Evolutionary conservation across 108 stramenopile species (phyloP).

Genomic region (Skeletonema menzelii): DNA sequence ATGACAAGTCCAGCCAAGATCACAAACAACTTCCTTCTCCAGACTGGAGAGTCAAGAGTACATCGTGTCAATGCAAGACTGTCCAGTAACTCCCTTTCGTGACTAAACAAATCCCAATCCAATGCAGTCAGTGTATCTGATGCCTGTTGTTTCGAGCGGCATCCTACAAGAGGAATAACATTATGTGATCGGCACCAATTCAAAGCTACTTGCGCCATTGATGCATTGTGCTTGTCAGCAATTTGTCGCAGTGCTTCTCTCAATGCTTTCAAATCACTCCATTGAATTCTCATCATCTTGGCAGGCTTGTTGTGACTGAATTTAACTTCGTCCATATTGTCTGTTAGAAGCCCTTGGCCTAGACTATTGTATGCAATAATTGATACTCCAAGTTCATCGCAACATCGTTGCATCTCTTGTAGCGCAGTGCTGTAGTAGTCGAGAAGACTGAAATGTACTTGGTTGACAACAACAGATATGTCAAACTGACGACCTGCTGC

Average conservation of each 20-base stretch:
- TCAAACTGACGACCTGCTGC: slow-evolving; percentile 61
- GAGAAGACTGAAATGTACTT: slow-evolving; percentile 71
- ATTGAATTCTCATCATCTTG: slow-evolving; percentile 65
- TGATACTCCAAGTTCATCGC: slow-evolving; percentile 59
- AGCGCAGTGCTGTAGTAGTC: slow-evolving; percentile 62
- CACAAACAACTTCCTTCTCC: slow-evolving; percentile 56
- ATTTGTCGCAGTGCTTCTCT: slow-evolving; percentile 45
- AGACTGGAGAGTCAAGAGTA: slow-evolving; percentile 52
- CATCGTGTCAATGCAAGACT: slow-evolving; percentile 44
- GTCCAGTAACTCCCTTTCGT: slow-evolving; percentile 59
- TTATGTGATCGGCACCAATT: slow-evolving; percentile 71
- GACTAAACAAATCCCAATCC: slow-evolving; percentile 44
- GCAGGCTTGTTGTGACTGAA: slow-evolving; percentile 56
- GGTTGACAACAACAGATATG: slow-evolving; percentile 61
- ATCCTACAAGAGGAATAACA: slow-evolving; percentile 72
- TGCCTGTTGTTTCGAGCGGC: slow-evolving; percentile 55
- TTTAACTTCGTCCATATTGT: slow-evolving; percentile 53
- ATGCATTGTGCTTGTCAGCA: slow-evolving; percentile 37
- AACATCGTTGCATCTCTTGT: slow-evolving; percentile 59
- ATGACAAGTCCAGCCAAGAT: slow-evolving; percentile 51
- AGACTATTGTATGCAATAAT: slow-evolving; percentile 72
- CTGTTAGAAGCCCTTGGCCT: slow-evolving; percentile 76
- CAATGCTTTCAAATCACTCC: slow-evolving; percentile 47
- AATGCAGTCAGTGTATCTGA: slow-evolving; percentile 55
- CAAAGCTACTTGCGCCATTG: slow-evolving; percentile 80